phyloP scores from a whole-genome alignment of 129 eudicot species.

The Gnaphalium uliginosum region DNA sequence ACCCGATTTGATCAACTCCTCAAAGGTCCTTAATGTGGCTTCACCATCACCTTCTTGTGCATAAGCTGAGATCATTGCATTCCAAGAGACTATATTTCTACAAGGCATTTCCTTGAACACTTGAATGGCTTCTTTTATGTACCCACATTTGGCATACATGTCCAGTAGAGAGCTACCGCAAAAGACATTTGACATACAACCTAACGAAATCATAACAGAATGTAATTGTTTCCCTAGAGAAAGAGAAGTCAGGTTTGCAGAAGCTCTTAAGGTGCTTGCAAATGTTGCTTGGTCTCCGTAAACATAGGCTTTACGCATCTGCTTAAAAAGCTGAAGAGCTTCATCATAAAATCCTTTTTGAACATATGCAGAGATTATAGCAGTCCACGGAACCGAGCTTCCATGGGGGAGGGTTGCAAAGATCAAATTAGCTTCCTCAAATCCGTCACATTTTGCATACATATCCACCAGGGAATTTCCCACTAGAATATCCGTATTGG shows the following conservation, averaged over 20 bases:
- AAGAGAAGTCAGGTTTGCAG: slow-evolving; percentile 66
- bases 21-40: slow-evolving; percentile 59
- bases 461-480: slow-evolving; percentile 79
- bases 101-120: slow-evolving; percentile 72
- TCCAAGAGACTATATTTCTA: slow-evolving; percentile 75
- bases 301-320: slow-evolving; percentile 54
- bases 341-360: slow-evolving; percentile 63
- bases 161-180: slow-evolving; percentile 76
- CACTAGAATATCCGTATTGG: slow-evolving; percentile 47
- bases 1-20: slow-evolving; percentile 59
- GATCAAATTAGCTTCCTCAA: slow-evolving; percentile 56
- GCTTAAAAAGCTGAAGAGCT: slow-evolving; percentile 61
- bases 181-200: slow-evolving; percentile 64
- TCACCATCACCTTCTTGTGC: slow-evolving; percentile 82
- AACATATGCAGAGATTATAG: slow-evolving; percentile 68
- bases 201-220: slow-evolving; percentile 48
- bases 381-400: slow-evolving; percentile 81
- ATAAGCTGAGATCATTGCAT: slow-evolving; percentile 73
- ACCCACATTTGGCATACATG: slow-evolving; percentile 89
- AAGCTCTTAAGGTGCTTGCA: slow-evolving; percentile 70
- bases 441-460: slow-evolving; percentile 83
- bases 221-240: slow-evolving; percentile 78
- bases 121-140: slow-evolving; percentile 55
- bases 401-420: slow-evolving; percentile 44
- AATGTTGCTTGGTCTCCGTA: slow-evolving; percentile 74